A percentile compares a stretch with the other conserved stretches of the same genome.
phyloP scores from a whole-genome alignment of 2,329 filamentous ascomycete species.

The Fusarium tanahbumbuense region DNA sequence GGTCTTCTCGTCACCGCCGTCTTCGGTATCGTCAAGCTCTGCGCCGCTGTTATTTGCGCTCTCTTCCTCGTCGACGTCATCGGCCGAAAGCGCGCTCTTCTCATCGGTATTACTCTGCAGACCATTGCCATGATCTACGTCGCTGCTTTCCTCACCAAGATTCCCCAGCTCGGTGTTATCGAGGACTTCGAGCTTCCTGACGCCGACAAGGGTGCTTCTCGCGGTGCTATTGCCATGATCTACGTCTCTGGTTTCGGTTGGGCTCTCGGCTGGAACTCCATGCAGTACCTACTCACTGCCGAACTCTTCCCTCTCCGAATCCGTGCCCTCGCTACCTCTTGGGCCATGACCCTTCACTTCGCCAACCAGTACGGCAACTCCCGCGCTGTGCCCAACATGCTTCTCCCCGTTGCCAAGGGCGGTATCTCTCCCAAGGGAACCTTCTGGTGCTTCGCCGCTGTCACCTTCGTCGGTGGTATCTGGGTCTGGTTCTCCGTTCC shows the following conservation, averaged over 20 bases:
- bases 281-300: conserved; percentile 82
- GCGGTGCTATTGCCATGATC: conserved; percentile 78
- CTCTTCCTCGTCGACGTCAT: conserved; percentile 84
- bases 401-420: conserved; percentile 61
- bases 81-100: conserved; percentile 76
- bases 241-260: conserved; percentile 76
- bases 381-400: conserved; percentile 80
- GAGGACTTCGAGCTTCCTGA: conserved; percentile 60
- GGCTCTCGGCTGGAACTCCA: conserved; percentile 79
- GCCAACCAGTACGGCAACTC: conserved; percentile 83
- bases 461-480: conserved; percentile 73
- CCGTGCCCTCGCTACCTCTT: conserved; percentile 75
- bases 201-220: conserved; percentile 66
- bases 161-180: conserved; percentile 67
- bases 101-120: conserved; percentile 70
- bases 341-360: conserved; percentile 84
- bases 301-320: conserved; percentile 82
- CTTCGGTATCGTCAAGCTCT: conserved; percentile 80
- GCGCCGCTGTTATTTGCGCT: conserved; percentile 74
- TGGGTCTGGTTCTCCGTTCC: conserved; percentile 81
- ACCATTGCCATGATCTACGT: conserved; percentile 72
- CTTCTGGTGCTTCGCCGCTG: conserved; percentile 79
- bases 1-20: conserved; percentile 79
- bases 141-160: conserved; percentile 69
- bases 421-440: conserved; percentile 72